These are phyloP conservation scores for Diaporthe helianthi DNA, from an alignment of 2,329 filamentous ascomycete genomes.

Conservation along the genomic window DNA sequence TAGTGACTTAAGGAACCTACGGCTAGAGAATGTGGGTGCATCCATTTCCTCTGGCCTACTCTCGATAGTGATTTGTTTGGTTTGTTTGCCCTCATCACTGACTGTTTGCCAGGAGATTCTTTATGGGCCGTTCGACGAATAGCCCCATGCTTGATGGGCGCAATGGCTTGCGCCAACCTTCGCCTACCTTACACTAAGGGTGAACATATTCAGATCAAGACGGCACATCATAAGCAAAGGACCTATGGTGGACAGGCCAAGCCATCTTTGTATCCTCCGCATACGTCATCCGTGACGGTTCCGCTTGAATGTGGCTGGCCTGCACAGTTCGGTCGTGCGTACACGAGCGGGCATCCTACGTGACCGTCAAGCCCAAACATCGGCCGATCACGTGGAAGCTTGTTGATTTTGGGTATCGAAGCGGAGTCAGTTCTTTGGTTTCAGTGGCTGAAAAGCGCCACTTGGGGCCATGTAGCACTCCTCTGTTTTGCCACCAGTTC, in stretches of 20 bases:
- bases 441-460: constrained; percentile 35
- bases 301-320: background rate
- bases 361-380: constrained; percentile 8
- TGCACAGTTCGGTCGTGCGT: background rate
- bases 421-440: constrained; percentile 34
- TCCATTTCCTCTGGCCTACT: no score
- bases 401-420: constrained; percentile 22
- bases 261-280: background rate
- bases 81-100: background rate
- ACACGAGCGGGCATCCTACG: background rate
- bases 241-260: background rate
- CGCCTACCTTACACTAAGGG: background rate
- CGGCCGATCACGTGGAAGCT: constrained; percentile 1
- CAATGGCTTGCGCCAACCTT: background rate
- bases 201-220: background rate
- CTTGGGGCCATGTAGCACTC: constrained; percentile 33
- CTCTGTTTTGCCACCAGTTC: constrained; percentile 33
- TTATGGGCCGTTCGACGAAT: background rate
- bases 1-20: no score
- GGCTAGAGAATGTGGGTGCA: no score
- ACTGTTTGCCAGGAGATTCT: background rate
- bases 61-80: background rate
- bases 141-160: background rate
- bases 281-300: background rate
- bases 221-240: background rate